phyloP scores from a whole-genome alignment of 2,329 filamentous ascomycete species.

The Fusarium humuli region DNA sequence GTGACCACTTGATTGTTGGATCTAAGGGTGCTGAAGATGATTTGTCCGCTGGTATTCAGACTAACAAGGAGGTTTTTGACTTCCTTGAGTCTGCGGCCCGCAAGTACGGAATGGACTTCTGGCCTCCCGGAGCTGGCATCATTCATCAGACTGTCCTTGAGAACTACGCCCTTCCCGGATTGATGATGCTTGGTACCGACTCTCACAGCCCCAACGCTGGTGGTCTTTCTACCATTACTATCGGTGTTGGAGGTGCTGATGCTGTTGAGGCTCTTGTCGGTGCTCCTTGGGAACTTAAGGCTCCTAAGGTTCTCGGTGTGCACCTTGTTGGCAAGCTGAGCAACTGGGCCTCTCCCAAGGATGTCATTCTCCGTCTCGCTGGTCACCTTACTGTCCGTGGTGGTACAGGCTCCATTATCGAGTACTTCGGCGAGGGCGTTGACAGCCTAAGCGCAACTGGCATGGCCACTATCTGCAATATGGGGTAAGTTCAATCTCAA shows the following conservation, averaged over 20 bases:
- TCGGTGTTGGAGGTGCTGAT: conserved; percentile 96
- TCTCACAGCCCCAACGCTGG: conserved; percentile 98
- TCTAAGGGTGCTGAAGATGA: conserved; percentile 90
- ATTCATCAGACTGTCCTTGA: conserved; percentile 98
- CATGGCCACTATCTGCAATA: conserved; percentile 92
- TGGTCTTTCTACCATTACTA: conserved; percentile 91
- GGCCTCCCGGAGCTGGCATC: conserved; percentile 92
- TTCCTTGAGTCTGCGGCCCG: conserved; percentile 93
- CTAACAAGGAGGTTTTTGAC: conserved; percentile 97
- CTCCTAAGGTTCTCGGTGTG: conserved; percentile 89
- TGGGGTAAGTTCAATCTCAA: conserved; percentile 60
- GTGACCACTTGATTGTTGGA: conserved; percentile 98
- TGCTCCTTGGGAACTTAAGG: conserved; percentile 97
- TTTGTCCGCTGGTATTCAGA: conserved; percentile 83
- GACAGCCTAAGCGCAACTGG: conserved; percentile 90
- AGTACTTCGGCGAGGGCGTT: conserved; percentile 92
- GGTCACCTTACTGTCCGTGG: conserved; percentile 92
- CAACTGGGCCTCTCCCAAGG: conserved; percentile 95
- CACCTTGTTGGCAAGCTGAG: conserved; percentile 83
- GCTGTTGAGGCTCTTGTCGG: conserved; percentile 97
- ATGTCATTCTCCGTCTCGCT: conserved; percentile 90
- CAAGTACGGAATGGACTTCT: conserved; percentile 95
- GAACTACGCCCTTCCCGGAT: conserved; percentile 95
- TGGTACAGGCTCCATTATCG: conserved; percentile 93
- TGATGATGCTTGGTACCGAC: conserved; percentile 99